A percentile compares a stretch with the other conserved stretches of the same genome.
phyloP scores from a whole-genome alignment of 495 filamentous ascomycete species.

The Astrocystis sublimbata region DNA sequence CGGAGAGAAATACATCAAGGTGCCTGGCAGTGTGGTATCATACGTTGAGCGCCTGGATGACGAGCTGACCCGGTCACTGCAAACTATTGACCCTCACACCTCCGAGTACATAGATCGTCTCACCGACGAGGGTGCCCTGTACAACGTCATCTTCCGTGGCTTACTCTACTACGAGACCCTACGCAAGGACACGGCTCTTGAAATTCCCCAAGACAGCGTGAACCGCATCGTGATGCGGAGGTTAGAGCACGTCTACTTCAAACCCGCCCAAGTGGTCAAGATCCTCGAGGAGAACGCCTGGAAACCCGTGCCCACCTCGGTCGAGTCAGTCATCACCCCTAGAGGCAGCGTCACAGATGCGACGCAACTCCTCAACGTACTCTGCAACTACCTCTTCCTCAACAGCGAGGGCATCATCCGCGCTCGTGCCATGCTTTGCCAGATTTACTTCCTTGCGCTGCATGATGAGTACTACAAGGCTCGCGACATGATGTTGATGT shows the following conservation, averaged over 20 bases:
- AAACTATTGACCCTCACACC: slow-evolving; percentile 97
- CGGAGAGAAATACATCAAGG: slow-evolving; percentile 75
- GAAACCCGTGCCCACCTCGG: slow-evolving; percentile 70
- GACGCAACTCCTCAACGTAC: slow-evolving; percentile 72
- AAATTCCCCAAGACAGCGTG: slow-evolving; percentile 74
- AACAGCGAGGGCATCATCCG: slow-evolving; percentile 94
- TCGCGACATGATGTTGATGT: slow-evolving; percentile 99
- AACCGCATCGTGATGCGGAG: slow-evolving; percentile 93
- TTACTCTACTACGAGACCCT: slow-evolving; percentile 86
- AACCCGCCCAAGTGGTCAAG: slow-evolving; percentile 89
- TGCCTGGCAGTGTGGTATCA: slow-evolving; percentile 92
- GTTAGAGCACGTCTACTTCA: slow-evolving; percentile 98
- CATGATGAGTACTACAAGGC: slow-evolving; percentile 97
- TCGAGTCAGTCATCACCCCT: slow-evolving; percentile 81
- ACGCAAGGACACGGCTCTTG: slow-evolving; percentile 66
- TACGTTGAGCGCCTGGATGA: slow-evolving; percentile 95
- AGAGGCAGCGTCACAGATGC: slow-evolving; percentile 64
- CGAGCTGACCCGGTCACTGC: slow-evolving; percentile 92
- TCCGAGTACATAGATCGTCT: slow-evolving; percentile 97
- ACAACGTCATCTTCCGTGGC: slow-evolving; percentile 83
- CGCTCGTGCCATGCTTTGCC: slow-evolving; percentile 94
- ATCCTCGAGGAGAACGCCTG: slow-evolving; percentile 91
- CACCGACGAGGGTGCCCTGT: slow-evolving; percentile 86
- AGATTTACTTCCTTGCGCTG: slow-evolving; percentile 96
- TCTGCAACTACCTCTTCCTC: slow-evolving; percentile 92